Conservation (phyloP, 768 basidiomycete species). For the Clitopilus passeckerianus region DNA sequence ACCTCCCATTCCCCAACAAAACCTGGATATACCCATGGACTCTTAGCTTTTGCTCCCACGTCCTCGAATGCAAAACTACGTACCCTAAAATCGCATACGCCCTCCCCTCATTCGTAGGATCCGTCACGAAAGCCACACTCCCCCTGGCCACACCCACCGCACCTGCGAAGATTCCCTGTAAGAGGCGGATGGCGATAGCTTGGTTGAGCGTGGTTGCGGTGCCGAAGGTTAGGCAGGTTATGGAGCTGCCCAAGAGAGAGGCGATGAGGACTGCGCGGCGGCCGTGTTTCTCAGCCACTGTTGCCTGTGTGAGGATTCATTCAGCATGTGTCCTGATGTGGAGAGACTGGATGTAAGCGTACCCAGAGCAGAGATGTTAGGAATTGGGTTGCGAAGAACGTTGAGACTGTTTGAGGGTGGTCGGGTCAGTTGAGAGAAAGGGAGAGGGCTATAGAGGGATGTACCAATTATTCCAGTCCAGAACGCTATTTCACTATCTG, state of each 20-base stretch:
- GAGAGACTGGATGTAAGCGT: constrained; percentile 11
- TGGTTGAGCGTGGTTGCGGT: constrained; percentile 71
- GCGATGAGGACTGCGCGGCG: constrained; percentile 78
- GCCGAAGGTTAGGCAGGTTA: constrained; percentile 75
- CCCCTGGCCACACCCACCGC: constrained; percentile 94
- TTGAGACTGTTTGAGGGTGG: constrained; percentile 48
- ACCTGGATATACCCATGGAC: constrained; percentile 35
- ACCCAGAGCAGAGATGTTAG: constrained; percentile 93
- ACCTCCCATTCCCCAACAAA: constrained; percentile 97
- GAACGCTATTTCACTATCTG: constrained; percentile 84
- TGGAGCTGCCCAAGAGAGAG: constrained; percentile 80
- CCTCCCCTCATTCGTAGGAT: constrained; percentile 87
- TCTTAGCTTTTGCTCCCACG: constrained; percentile 3
- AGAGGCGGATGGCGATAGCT: constrained; percentile 80
- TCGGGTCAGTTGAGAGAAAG: constrained; percentile 1
- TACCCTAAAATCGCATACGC: constrained; percentile 93
- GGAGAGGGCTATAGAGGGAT: constrained; percentile 9
- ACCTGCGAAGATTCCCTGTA: constrained; percentile 91
- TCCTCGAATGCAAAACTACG: background rate
- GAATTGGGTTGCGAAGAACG: constrained; percentile 94
- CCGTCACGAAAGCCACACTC: constrained; percentile 81
- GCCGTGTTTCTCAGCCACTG: constrained; percentile 91
- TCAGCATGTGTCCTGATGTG: constrained; percentile 10
- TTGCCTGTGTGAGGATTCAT: constrained; percentile 46
- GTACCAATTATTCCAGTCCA: constrained; percentile 83